Evolutionary conservation across 805 yeast genomes (phyloP).

Genomic region (Kodamaea kakaduensis): DNA sequence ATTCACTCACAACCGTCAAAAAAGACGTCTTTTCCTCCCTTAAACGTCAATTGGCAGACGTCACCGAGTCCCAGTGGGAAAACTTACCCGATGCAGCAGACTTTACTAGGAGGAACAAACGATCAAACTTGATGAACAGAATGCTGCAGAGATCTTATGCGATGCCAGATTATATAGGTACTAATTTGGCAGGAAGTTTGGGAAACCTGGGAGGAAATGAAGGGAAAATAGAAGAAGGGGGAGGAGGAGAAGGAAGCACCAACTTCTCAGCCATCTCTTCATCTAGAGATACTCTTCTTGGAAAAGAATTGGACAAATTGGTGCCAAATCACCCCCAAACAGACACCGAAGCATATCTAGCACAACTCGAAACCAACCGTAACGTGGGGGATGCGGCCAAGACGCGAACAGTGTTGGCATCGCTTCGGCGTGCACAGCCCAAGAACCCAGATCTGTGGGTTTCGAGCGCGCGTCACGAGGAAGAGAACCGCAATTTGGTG

Average conservation of each 20-base stretch:
- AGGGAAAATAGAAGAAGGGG: too few relatives aligned
- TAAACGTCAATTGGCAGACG: constrained; percentile 54
- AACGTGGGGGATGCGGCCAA: constrained; percentile 53
- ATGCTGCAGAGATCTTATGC: constrained; percentile 70
- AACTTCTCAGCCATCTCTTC: constrained; percentile 53
- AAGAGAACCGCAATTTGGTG: constrained; percentile 49
- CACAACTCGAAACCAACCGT: constrained; percentile 2
- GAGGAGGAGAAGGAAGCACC: too few relatives aligned
- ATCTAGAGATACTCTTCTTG: constrained; percentile 61
- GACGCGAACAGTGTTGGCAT: constrained; percentile 57
- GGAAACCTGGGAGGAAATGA: too few relatives aligned
- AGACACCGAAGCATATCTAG: constrained; percentile 9
- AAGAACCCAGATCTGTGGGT: constrained; percentile 77
- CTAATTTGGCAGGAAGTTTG: too few relatives aligned
- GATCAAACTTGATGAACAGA: constrained; percentile 60
- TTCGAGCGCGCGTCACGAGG: constrained; percentile 78
- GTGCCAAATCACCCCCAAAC: constrained; percentile 4
- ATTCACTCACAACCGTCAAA: background rate
- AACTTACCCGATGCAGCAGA: constrained; percentile 85
- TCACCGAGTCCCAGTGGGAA: constrained; percentile 75
- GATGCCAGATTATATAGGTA: constrained; percentile 70
- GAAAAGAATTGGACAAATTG: constrained; percentile 46
- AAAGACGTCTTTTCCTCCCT: constrained; percentile 42
- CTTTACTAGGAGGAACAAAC: constrained; percentile 72
- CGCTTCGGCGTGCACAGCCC: constrained; percentile 71